Percentiles rank a stretch among this genome's conserved stretches.
Conservation (phyloP, 176 grass and related monocot species). For the Triticum timopheevii region DNA sequence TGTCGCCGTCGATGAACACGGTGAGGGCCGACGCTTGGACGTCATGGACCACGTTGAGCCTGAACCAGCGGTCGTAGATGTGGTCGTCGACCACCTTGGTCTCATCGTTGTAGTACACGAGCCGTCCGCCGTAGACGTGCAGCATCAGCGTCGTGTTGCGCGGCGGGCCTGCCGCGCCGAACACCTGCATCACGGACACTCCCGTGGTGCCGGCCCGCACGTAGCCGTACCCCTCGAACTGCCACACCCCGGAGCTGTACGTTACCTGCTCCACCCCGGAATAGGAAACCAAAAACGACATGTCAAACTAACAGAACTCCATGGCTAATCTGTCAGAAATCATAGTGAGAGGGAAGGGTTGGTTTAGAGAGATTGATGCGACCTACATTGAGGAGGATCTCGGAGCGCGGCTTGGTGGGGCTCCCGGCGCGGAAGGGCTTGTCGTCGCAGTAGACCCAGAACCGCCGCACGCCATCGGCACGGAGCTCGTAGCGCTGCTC, state of each 20-base stretch:
- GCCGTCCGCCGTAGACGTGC: slow-evolving; percentile 42
- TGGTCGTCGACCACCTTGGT: slow-evolving; percentile 13
- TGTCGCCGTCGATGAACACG: slow-evolving; percentile 28
- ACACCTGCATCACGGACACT: slow-evolving; percentile 53
- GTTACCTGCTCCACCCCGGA: neutral
- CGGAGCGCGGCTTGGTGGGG: slow-evolving; percentile 36
- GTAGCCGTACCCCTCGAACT: slow-evolving; percentile 54
- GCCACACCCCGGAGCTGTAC: slow-evolving; percentile 47
- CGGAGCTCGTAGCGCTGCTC: slow-evolving; percentile 27
- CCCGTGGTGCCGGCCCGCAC: slow-evolving; percentile 39
- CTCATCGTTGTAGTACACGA: slow-evolving; percentile 36
- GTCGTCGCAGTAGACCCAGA: slow-evolving; percentile 53
- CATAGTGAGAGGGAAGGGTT: neutral
- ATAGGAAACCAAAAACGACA: neutral
- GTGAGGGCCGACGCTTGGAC: neutral
- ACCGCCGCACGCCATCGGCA: slow-evolving; percentile 24
- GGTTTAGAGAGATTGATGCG: neutral
- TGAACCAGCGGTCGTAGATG: slow-evolving; percentile 48
- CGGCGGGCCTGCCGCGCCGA: neutral
- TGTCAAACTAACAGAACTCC: neutral
- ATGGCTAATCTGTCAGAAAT: neutral
- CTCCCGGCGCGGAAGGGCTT: slow-evolving; percentile 19
- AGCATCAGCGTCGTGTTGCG: slow-evolving; percentile 51
- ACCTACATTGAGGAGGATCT: slow-evolving; percentile 34
- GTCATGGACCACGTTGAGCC: slow-evolving; percentile 58